Percentiles rank a stretch among this genome's conserved stretches.
Evolutionary conservation across 257 asterid genomes (phyloP).

Genomic region (Nicotiana knightiana): DNA sequence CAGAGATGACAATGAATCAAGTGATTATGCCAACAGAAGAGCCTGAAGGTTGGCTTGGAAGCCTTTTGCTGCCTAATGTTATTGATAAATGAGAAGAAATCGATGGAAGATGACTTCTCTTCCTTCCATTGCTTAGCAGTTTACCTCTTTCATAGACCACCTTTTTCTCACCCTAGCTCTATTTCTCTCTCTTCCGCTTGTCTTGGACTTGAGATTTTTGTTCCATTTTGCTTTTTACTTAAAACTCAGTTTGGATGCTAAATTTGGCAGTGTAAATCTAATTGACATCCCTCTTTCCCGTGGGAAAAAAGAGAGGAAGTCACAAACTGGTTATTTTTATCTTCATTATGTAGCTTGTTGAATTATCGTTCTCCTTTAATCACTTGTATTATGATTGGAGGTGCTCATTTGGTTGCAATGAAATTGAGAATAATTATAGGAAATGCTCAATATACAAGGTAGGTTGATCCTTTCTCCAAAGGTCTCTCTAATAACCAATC

Average conservation of each 20-base stretch:
- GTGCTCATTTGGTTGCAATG: too few species aligned
- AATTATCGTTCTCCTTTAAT: too few species aligned
- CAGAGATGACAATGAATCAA: constrained; percentile 22
- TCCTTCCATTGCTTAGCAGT: neutral
- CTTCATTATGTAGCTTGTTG: too few species aligned
- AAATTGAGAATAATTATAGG: too few species aligned
- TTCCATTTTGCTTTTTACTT: neutral
- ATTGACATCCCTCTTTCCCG: too few species aligned
- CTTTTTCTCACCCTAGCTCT: neutral
- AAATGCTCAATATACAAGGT: too few species aligned
- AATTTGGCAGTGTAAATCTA: neutral
- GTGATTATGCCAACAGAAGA: constrained; percentile 38
- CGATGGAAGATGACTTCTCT: neutral
- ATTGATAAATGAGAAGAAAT: neutral
- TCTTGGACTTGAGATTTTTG: neutral
- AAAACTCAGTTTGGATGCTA: neutral
- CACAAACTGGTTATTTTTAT: too few species aligned
- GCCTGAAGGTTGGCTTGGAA: constrained; percentile 9
- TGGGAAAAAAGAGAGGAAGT: too few species aligned
- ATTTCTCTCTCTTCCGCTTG: neutral
- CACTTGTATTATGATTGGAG: too few species aligned
- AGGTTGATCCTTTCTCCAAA: too few species aligned
- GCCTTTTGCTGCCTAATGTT: neutral
- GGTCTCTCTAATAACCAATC: too few species aligned
- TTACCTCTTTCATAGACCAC: neutral